These are phyloP conservation scores for Coffea eugenioides DNA, from an alignment of 257 asterid genomes.

Conservation along the genomic window DNA sequence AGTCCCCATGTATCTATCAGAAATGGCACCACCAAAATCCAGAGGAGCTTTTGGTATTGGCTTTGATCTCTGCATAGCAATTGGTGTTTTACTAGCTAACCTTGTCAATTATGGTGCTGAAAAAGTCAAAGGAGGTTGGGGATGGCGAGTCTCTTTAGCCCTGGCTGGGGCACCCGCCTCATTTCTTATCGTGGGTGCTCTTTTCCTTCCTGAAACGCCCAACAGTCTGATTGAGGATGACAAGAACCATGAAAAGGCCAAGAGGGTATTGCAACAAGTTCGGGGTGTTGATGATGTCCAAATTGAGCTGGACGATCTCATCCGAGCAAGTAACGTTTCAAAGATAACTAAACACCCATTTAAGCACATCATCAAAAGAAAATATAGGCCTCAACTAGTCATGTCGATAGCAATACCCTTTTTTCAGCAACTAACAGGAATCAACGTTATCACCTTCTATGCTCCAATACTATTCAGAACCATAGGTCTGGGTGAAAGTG, in stretches of 20 bases:
- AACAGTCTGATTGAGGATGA: conserved; percentile 54
- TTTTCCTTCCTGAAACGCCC: conserved; percentile 78
- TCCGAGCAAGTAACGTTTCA: conserved; percentile 43
- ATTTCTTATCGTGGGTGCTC: conserved; percentile 48
- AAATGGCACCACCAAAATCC: conserved; percentile 27
- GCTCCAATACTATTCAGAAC: conserved; percentile 66
- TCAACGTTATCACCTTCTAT: conserved; percentile 62
- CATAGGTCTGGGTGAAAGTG: conserved; percentile 65
- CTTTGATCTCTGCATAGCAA: conserved; percentile 16
- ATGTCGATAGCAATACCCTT: conserved; percentile 70
- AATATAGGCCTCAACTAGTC: conserved; percentile 55
- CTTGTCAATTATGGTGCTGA: conserved; percentile 23
- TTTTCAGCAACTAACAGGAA: conserved; percentile 70
- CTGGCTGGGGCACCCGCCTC: conserved; percentile 69
- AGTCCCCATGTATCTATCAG: conserved; percentile 31
- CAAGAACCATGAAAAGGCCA: conserved; percentile 30
- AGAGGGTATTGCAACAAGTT: conserved; percentile 37
- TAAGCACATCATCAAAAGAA: conserved; percentile 34
- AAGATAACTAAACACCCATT: conserved; percentile 37
- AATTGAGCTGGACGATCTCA: conserved; percentile 57
- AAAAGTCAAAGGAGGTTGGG: conserved; percentile 58
- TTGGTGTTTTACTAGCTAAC: conserved; percentile 22
- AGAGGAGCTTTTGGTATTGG: conserved; percentile 26
- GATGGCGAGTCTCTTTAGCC: conserved; percentile 73
- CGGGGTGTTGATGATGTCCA: conserved; percentile 56